Evolutionary conservation across 176 grass and related monocot genomes (phyloP), one percentile per base, ranked within the genome.

Genomic region (Oryza officinalis): DNA sequence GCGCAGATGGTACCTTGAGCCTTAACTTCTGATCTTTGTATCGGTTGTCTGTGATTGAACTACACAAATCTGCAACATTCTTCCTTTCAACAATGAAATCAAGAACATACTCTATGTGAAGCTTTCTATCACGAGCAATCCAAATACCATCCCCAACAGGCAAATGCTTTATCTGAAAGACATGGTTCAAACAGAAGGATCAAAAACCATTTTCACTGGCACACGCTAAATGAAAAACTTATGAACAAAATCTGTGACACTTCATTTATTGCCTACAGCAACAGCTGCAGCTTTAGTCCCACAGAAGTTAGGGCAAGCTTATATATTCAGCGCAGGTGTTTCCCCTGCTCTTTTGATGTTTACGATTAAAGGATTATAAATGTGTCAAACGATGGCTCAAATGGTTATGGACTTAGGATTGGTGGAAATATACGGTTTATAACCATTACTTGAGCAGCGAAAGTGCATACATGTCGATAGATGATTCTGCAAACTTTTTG

Each of bases 61-160:
- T 77, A 87, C 69, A 77, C 49, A 98, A 90, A 78, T 98, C 95
- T 23, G 14, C 65, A 72, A 94, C 87, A 66, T 81, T 91, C 91
- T 98, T 94, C 47, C 92, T 94, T 94, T 98, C 92, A 86, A 98
- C 85, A 85, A 94, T 87, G 46, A 93, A 94, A 80, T 98, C 95
- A 86, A 98, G 95, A 47, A 98, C 90, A 87, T 94, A 94, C 46
- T 98, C 95, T 79, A 31, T 89, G 63, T 76, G 82, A 72, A 74
- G 26, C 32, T 83, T 30, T 80, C 69, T 94, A 87, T 79, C 71
- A 65, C 85, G 80, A 49, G 82, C 95, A 88, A 97, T 76, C 92
- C 92, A 98, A 84, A 98, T 87, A 71, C 88, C 89, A 82, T 98
- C 95, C 84, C 95, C 95, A 79, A 98, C 79, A 84, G 95, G 92